phyloP scores from a whole-genome alignment of 202 grass and related monocot species.

The Zoysia matrella region DNA sequence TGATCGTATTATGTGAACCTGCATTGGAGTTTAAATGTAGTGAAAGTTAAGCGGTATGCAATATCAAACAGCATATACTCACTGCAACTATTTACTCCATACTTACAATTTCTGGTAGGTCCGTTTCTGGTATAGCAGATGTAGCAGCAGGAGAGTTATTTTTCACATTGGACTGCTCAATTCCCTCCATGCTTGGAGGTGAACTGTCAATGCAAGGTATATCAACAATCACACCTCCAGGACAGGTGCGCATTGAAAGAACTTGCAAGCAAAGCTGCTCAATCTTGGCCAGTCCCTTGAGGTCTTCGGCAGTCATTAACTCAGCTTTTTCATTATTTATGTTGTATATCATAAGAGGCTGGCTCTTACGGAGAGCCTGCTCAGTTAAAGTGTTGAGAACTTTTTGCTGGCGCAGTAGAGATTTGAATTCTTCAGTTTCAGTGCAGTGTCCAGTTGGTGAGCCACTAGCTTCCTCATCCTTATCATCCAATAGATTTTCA shows the following conservation, averaged over 20 bases:
- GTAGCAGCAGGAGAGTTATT: slow-evolving; percentile 37
- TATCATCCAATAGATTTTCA: slow-evolving; percentile 56
- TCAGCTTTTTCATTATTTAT: slow-evolving; percentile 54
- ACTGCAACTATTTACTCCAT: background rate
- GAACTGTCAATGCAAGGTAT: slow-evolving; percentile 40
- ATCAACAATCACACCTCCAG: slow-evolving; percentile 50
- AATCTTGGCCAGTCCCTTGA: too few relatives aligned
- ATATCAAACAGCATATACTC: slow-evolving; percentile 2
- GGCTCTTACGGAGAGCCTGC: slow-evolving; percentile 89
- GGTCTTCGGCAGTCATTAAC: too few relatives aligned
- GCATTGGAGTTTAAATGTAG: slow-evolving; percentile 37
- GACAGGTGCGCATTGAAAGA: slow-evolving; percentile 75
- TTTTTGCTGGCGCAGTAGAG: slow-evolving; percentile 72
- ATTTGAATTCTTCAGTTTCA: slow-evolving; percentile 75
- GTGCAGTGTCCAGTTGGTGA: slow-evolving; percentile 40
- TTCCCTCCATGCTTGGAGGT: slow-evolving; percentile 45
- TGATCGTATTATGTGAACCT: slow-evolving; percentile 80
- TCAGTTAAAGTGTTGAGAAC: slow-evolving; percentile 75
- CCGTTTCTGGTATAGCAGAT: slow-evolving; percentile 56
- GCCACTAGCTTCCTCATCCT: slow-evolving; percentile 44
- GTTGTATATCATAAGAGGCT: slow-evolving; percentile 83
- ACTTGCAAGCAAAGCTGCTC: slow-evolving; percentile 38
- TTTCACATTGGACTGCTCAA: slow-evolving; percentile 49
- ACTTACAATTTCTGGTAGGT: slow-evolving; percentile 93
- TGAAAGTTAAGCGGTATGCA: background rate